phyloP scores from a whole-genome alignment of 2,329 filamentous ascomycete genomes.

The Blastomyces silverae region DNA sequence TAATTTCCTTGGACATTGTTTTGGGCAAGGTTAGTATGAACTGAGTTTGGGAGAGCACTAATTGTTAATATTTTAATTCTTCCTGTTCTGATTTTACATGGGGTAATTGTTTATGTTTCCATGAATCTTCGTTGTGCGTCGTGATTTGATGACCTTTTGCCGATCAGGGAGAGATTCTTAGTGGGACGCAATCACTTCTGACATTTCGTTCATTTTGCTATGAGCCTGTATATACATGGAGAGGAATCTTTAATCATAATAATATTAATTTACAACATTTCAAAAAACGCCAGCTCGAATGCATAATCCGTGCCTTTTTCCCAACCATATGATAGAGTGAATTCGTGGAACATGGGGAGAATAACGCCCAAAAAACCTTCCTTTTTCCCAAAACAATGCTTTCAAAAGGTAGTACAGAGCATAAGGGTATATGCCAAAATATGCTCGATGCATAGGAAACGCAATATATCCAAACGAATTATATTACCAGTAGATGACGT shows the following conservation, averaged over 20 bases:
- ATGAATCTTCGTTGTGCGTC: background rate
- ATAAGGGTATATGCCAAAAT: constrained; percentile 11
- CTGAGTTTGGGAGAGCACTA: background rate
- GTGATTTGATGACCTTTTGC: background rate
- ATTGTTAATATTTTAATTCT: background rate
- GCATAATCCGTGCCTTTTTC: background rate
- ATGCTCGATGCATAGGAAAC: background rate
- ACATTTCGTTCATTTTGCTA: background rate
- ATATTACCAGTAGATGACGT: background rate
- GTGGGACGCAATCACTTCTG: background rate
- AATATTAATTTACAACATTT: background rate
- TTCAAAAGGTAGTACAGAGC: background rate
- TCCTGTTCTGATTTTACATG: background rate
- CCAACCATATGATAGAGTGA: constrained; percentile 8
- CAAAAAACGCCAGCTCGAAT: background rate
- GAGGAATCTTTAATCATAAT: background rate
- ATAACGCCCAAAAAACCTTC: background rate
- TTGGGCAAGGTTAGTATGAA: background rate
- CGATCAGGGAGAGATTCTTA: too few relatives aligned
- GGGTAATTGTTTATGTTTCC: too few relatives aligned
- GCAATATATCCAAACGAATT: background rate
- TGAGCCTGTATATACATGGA: background rate
- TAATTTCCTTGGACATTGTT: background rate
- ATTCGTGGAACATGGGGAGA: background rate
- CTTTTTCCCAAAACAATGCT: background rate